These are phyloP conservation scores for Puccinellia tenuiflora DNA, from an alignment of 176 grass and related monocot genomes.

Conservation along the genomic window DNA sequence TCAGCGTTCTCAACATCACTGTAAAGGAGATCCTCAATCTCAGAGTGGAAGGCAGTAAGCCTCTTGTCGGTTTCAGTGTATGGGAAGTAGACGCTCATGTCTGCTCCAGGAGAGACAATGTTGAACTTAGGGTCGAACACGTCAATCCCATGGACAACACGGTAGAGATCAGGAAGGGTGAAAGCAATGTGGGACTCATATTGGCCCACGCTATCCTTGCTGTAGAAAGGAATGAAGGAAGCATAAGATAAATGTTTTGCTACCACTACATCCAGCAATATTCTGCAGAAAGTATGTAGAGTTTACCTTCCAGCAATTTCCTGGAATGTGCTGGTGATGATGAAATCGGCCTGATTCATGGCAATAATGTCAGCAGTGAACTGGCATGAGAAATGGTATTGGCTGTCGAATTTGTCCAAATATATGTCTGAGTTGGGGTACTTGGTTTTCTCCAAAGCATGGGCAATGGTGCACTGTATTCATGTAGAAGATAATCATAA, in stretches of 20 bases:
- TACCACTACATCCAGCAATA: background rate
- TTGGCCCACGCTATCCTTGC: slow-evolving; percentile 92
- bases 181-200: slow-evolving; percentile 93
- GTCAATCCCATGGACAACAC: slow-evolving; percentile 91
- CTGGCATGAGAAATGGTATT: slow-evolving; percentile 97
- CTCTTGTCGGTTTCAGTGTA: slow-evolving; percentile 81
- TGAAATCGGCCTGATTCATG: slow-evolving; percentile 97
- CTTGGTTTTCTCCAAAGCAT: slow-evolving; percentile 98
- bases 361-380: slow-evolving; percentile 94
- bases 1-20: slow-evolving; percentile 72
- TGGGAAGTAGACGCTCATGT: slow-evolving; percentile 88
- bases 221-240: slow-evolving; percentile 28
- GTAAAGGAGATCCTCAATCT: slow-evolving; percentile 91
- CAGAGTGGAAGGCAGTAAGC: slow-evolving; percentile 71
- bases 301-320: slow-evolving; percentile 94
- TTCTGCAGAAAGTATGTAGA: background rate
- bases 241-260: slow-evolving; percentile 19
- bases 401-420: slow-evolving; percentile 87
- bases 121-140: slow-evolving; percentile 98
- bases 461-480: slow-evolving; percentile 86
- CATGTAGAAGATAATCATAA: background rate
- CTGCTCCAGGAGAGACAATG: slow-evolving; percentile 97
- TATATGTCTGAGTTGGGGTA: slow-evolving; percentile 97
- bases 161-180: slow-evolving; percentile 91
- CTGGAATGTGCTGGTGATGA: slow-evolving; percentile 98